phyloP scores from a whole-genome alignment of 306 rosid genomes.

The Vicia faba region DNA sequence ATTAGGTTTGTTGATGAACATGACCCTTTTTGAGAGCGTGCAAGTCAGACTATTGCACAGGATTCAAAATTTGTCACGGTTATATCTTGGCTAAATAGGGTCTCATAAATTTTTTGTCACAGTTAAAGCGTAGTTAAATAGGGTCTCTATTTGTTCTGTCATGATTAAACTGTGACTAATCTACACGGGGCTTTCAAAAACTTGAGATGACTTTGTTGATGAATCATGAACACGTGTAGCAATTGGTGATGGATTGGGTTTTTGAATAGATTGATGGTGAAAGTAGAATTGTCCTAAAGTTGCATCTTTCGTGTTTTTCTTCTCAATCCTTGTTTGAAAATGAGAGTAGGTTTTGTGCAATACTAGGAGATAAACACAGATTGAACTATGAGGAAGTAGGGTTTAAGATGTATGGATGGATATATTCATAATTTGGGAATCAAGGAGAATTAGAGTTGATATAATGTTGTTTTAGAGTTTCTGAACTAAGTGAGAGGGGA shows the following conservation, averaged over 20 bases:
- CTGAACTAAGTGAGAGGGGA: conserved; percentile 8
- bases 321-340: not conserved
- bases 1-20: not conserved
- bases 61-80: too few relatives aligned
- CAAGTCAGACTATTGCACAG: too few relatives aligned
- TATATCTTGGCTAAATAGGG: too few relatives aligned
- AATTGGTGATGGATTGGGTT: conserved; percentile 27
- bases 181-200: too few relatives aligned
- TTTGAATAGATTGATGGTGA: conserved; percentile 24
- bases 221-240: conserved; percentile 27
- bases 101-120: too few relatives aligned
- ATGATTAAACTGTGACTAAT: too few relatives aligned
- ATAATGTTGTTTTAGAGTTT: not conserved
- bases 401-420: not conserved
- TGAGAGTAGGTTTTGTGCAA: not conserved
- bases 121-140: too few relatives aligned
- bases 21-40: too few relatives aligned
- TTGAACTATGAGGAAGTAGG: not conserved
- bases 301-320: conserved; percentile 17
- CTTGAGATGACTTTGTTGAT: not conserved
- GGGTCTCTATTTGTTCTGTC: too few relatives aligned
- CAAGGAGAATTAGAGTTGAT: not conserved
- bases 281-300: conserved; percentile 23
- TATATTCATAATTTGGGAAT: conserved; percentile 1
- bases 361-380: not conserved